Conservation (phyloP, 2,329 filamentous ascomycete genomes). For the Sclerotinia glacialis region DNA sequence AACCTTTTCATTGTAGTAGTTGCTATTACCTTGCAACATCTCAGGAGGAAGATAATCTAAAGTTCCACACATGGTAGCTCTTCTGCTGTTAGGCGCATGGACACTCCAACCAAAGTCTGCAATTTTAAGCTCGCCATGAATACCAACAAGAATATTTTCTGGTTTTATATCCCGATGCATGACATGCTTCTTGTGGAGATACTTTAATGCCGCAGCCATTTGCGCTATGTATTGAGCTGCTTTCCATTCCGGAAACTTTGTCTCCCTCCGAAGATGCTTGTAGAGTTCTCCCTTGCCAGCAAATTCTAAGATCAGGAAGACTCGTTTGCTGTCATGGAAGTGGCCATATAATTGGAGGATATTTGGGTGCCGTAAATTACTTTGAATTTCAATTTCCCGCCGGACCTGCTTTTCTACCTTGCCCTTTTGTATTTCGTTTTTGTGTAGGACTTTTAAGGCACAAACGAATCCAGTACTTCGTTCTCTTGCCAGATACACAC, state of each 20-base stretch:
- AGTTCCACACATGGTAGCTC: slow-evolving; percentile 95
- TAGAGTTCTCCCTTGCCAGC: slow-evolving; percentile 71
- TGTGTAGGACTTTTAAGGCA: slow-evolving; percentile 72
- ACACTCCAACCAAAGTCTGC: slow-evolving; percentile 99
- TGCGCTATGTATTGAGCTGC: slow-evolving; percentile 72
- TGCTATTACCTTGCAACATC: slow-evolving; percentile 89
- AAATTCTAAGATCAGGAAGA: slow-evolving; percentile 72
- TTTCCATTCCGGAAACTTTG: slow-evolving; percentile 68
- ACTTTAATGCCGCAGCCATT: slow-evolving; percentile 80
- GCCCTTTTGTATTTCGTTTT: slow-evolving; percentile 65
- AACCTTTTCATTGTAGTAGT: slow-evolving; percentile 92
- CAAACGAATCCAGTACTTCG: slow-evolving; percentile 67
- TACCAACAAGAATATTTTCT: slow-evolving; percentile 92
- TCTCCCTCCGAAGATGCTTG: slow-evolving; percentile 67
- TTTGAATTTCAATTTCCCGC: slow-evolving; percentile 72
- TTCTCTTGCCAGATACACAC: slow-evolving; percentile 70
- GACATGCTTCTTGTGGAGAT: slow-evolving; percentile 93
- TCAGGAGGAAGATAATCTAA: slow-evolving; percentile 96
- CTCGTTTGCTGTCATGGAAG: slow-evolving; percentile 70
- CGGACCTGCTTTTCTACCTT: slow-evolving; percentile 69
- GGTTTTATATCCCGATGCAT: slow-evolving; percentile 98
- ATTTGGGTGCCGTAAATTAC: slow-evolving; percentile 69
- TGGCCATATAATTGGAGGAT: slow-evolving; percentile 68
- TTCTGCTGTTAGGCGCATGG: slow-evolving; percentile 89
- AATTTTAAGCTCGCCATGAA: slow-evolving; percentile 98